phyloP scores from a whole-genome alignment of 768 basidiomycete genomes.

The Leccinellum rugosiceps region DNA sequence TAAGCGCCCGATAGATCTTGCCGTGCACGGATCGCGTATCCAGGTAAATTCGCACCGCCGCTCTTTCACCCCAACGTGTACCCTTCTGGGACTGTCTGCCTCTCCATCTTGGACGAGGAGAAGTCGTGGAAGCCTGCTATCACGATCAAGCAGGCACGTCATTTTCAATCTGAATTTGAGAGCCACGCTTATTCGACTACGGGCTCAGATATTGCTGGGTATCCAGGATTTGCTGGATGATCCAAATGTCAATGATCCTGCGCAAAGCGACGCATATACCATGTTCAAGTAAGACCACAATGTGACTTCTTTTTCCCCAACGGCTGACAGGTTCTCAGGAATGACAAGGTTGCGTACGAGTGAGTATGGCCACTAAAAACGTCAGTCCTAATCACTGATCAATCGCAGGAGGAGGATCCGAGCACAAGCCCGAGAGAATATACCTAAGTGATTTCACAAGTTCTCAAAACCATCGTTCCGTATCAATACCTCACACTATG shows the following conservation, averaged over 20 bases:
- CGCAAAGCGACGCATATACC: conserved; percentile 97
- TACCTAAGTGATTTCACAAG: conserved; percentile 60
- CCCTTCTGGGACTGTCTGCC: conserved; percentile 96
- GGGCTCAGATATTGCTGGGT: conserved; percentile 80
- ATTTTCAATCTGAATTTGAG: neutral
- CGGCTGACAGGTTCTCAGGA: conserved; percentile 47
- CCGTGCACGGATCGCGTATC: conserved; percentile 9
- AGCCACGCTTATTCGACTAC: neutral
- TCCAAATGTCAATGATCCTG: conserved; percentile 96
- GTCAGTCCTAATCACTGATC: neutral
- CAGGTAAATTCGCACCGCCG: conserved; percentile 95
- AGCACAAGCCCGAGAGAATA: conserved; percentile 85
- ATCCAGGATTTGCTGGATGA: conserved; percentile 95
- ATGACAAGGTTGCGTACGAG: conserved; percentile 93
- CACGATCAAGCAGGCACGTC: conserved; percentile 90
- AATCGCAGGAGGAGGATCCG: conserved; percentile 68
- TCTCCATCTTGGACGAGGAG: conserved; percentile 97
- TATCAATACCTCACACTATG: conserved; percentile 3
- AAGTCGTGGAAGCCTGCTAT: conserved; percentile 99
- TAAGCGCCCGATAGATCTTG: neutral
- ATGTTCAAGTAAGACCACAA: conserved; percentile 87
- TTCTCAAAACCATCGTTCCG: neutral
- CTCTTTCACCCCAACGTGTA: conserved; percentile 99
- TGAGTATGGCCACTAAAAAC: conserved; percentile 36
- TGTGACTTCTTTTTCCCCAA: neutral